Base-by-base conservation (phyloP, 2,329 filamentous ascomycete genomes). In the Scedosporium dehoogii region DNA sequence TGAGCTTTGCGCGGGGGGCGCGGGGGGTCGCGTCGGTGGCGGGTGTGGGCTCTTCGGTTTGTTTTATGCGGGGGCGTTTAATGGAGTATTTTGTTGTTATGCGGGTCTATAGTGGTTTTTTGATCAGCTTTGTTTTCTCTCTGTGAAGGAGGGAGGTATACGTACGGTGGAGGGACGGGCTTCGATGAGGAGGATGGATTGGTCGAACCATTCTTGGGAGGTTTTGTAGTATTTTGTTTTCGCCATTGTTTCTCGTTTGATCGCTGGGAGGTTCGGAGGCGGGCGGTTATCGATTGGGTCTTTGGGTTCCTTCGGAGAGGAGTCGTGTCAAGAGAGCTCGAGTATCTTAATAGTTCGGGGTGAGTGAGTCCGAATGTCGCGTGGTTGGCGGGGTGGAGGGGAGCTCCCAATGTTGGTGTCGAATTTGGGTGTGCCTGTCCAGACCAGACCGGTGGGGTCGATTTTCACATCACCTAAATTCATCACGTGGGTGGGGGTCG, bases 21-120 rank as follows among this genome's bases (percentile, higher is more conserved):
- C 33, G 23, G 12, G 51, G 29, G 10, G 60, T 23, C 16, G 72
- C 63, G 64, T 69, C 63, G 65, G 71, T 66, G 69, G 68, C 66
- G 65, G 67, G 68, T 27, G 65, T 66, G 56, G 67, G 66, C 64
- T 69, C 59, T 58, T 71, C 70, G 61, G 51, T 58, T 58, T 57
- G 59, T 63, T 29, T 58, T 33, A 60, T 57, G 58, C 70, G 66
- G 18, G 69, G 68, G 48, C 80, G 78, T 41, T 80, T 77, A 73
- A 93, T 86, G 72, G 85, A 88, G 85, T 97, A 99, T 81, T 90
- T 92, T 66, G 92, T 96, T 68, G 91, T 96, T 78, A 97, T 91
- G 71, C 87, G 85, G 58, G 93, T 92, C 92, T 97, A 70, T 29
- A 23, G 25, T 21, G 63, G 59, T 64, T 41, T 33, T 5, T n/a